Base-by-base conservation (phyloP, 805 yeast species). In the Komagataella pseudopastoris region DNA sequence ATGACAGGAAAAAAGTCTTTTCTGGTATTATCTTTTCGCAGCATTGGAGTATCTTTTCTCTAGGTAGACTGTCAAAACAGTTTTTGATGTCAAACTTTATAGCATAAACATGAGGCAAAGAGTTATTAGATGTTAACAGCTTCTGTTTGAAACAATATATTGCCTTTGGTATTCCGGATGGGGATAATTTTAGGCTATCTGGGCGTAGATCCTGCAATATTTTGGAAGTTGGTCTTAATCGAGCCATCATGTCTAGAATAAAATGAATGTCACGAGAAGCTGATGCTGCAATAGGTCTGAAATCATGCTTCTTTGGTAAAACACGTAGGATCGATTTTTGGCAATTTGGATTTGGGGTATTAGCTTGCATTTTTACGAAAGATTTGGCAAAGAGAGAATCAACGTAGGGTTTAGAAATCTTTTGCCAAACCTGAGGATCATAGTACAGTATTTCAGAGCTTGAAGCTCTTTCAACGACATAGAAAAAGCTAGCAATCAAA, bases 1-100 rank as follows among this genome's bases (percentile, higher is more conserved):
- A 24, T 44, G 22, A 30, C 16, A 30, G 6, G 23, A 14, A 17
- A 12, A 16, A 23, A 50, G 43, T 16, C n/a, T 45, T 23, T 45
- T 23, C 18, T 39, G 36, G 14, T 30, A 23, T 14, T 45, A 23
- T 36, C 16, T 7, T 18, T 45, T 16, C 23, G 39, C 23, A 51
- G 30, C 23, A 14, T 8, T 7, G 20, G 18, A 23, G 51, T 2
- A 77, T 67, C 52, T 70, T 71, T 0, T 58, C 56, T 48, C 75
- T 76, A 14, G 85, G 81, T 16, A 89, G 68, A 2, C 80, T 76
- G 59, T 91, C 97, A 62, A 80, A 90, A 52, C 96, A 88, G 3
- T 81, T 74, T 51, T 72, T 74, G 55, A 86, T 79, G 62, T 90
- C 98, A 63, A 88, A 85, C 56, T 85, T 87, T 23, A 85, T 68